Conservation (phyloP, 306 rosid species). For the Phaseolus lunatus region DNA sequence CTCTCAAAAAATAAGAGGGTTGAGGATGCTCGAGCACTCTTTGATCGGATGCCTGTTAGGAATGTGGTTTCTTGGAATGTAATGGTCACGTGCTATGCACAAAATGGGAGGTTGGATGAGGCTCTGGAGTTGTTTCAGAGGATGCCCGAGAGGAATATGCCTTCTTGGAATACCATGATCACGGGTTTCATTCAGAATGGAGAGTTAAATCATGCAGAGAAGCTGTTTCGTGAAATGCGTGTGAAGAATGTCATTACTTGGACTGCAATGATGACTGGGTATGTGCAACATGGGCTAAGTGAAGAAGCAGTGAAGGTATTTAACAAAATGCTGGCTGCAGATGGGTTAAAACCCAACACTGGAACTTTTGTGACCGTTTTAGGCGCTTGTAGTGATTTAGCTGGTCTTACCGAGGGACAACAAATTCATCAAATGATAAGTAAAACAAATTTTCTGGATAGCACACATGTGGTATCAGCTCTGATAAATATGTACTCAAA, state of each 20-base stretch:
- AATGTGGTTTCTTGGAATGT: conserved; percentile 58
- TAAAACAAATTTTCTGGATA: conserved; percentile 55
- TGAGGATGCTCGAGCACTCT: conserved; percentile 54
- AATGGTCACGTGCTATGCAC: conserved; percentile 51
- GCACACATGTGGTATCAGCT: conserved; percentile 47
- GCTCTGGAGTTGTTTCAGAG: conserved; percentile 54
- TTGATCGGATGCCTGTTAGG: conserved; percentile 53
- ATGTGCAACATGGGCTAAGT: conserved; percentile 52
- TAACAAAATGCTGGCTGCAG: conserved; percentile 48
- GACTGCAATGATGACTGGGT: conserved; percentile 67
- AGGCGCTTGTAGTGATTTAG: conserved; percentile 62
- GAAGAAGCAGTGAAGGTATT: conserved; percentile 56
- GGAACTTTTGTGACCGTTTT: conserved; percentile 61
- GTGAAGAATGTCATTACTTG: conserved; percentile 56
- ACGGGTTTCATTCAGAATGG: conserved; percentile 55
- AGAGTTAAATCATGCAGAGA: conserved; percentile 49
- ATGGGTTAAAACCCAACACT: conserved; percentile 52
- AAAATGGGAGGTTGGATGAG: conserved; percentile 53
- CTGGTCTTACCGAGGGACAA: conserved; percentile 57
- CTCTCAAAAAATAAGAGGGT: conserved; percentile 50
- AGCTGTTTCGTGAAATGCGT: conserved; percentile 52
- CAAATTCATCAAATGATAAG: conserved; percentile 58
- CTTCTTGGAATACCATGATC: conserved; percentile 63
- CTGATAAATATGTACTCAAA: conserved; percentile 62
- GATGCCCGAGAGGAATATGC: conserved; percentile 57